Evolutionary conservation across 2,329 filamentous ascomycete genomes (phyloP).

Genomic region (Aspergillus persii): DNA sequence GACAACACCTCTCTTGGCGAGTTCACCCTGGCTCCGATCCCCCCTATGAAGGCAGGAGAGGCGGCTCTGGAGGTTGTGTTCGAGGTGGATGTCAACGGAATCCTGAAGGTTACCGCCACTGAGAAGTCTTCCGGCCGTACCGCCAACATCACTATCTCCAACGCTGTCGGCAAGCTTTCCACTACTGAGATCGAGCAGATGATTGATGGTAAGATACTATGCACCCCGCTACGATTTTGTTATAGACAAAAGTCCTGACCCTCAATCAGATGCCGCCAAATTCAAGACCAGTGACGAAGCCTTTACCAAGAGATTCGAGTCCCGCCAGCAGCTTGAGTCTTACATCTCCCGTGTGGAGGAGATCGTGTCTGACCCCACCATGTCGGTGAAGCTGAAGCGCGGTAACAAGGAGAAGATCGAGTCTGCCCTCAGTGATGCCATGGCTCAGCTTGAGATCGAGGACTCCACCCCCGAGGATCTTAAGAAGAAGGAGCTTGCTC

Average conservation of each 20-base stretch:
- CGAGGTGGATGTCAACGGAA: slow-evolving; percentile 99
- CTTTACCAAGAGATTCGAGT: slow-evolving; percentile 99
- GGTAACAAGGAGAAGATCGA: slow-evolving; percentile 99
- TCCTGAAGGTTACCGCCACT: slow-evolving; percentile 97
- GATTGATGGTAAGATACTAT: slow-evolving; percentile 67
- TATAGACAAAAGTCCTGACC: background rate
- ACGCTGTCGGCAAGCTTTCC: slow-evolving; percentile 98
- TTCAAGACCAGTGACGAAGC: slow-evolving; percentile 98
- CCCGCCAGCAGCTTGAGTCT: slow-evolving; percentile 97
- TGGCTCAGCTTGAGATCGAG: slow-evolving; percentile 95
- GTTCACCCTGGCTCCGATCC: slow-evolving; percentile 90
- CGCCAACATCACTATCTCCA: slow-evolving; percentile 99
- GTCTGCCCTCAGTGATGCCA: slow-evolving; percentile 91
- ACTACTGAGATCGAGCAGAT: slow-evolving; percentile 94
- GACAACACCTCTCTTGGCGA: slow-evolving; percentile 98
- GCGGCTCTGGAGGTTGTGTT: slow-evolving; percentile 97
- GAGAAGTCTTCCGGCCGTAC: slow-evolving; percentile 98
- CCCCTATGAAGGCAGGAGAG: slow-evolving; percentile 86
- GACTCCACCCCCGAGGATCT: slow-evolving; percentile 89
- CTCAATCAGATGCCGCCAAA: slow-evolving; percentile 75
- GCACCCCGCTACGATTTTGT: background rate
- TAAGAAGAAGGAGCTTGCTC: slow-evolving; percentile 99
- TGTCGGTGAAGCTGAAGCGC: slow-evolving; percentile 97
- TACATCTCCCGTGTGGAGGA: slow-evolving; percentile 99
- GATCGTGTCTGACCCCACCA: slow-evolving; percentile 93